phyloP scores from a whole-genome alignment of 805 yeast genomes.

The Yarrowia hollandica region DNA sequence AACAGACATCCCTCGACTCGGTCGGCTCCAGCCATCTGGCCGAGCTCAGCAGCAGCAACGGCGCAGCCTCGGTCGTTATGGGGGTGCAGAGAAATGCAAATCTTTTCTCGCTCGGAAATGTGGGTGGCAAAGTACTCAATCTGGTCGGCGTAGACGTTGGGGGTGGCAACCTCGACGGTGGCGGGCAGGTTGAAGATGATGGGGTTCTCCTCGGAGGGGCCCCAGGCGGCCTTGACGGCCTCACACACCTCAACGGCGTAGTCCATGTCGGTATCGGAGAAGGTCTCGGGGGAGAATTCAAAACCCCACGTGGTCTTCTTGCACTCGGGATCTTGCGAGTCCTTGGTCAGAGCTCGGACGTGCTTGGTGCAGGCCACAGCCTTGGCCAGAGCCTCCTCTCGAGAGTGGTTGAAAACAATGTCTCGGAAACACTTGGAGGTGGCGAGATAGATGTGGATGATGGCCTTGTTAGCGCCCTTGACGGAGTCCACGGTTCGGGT shows the following conservation, averaged over 20 bases:
- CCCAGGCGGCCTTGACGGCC: slow-evolving; percentile 76
- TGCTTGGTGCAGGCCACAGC: slow-evolving; percentile 65
- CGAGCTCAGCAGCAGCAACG: slow-evolving; percentile 85
- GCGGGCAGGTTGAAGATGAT: slow-evolving; percentile 83
- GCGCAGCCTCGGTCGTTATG: slow-evolving; percentile 88
- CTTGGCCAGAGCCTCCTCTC: slow-evolving; percentile 57
- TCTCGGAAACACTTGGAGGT: slow-evolving; percentile 73
- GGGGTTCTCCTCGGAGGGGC: slow-evolving; percentile 61
- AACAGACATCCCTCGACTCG: slow-evolving; percentile 83
- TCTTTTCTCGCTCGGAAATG: slow-evolving; percentile 64
- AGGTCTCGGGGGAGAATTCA: slow-evolving; percentile 81
- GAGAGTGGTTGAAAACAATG: slow-evolving; percentile 62
- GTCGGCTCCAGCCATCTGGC: slow-evolving; percentile 82
- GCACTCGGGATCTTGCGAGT: slow-evolving; percentile 54
- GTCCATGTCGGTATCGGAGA: slow-evolving; percentile 67
- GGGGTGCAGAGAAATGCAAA: slow-evolving; percentile 75
- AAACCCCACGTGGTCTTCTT: slow-evolving; percentile 65
- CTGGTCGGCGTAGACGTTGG: slow-evolving; percentile 82
- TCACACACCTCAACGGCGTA: slow-evolving; percentile 67
- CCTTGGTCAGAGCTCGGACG: slow-evolving; percentile 64
- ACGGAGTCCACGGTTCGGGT: slow-evolving; percentile 70
- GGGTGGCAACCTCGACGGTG: slow-evolving; percentile 78
- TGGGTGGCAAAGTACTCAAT: slow-evolving; percentile 68
- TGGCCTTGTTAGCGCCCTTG: slow-evolving; percentile 73
- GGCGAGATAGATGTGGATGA: slow-evolving; percentile 73